Conservation (phyloP, 768 basidiomycete species). For the Dentipellis sp. region DNA sequence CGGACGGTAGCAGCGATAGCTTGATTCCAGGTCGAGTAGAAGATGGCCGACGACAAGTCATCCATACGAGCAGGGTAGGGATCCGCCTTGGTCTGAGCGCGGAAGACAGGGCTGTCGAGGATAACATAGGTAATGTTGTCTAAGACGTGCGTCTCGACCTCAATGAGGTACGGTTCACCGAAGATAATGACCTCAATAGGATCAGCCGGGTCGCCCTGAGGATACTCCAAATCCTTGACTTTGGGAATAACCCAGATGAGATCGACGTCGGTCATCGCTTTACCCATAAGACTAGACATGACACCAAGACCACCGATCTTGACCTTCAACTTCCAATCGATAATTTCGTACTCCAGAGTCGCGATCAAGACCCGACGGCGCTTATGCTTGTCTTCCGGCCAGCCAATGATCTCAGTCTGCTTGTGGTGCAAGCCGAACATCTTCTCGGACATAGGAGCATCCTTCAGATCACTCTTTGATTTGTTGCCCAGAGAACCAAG, state of each 20-base stretch:
- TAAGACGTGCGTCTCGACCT: slow-evolving; percentile 86
- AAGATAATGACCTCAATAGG: slow-evolving; percentile 97
- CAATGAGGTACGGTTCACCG: slow-evolving; percentile 90
- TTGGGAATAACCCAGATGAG: slow-evolving; percentile 91
- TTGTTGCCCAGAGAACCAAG: slow-evolving; percentile 56
- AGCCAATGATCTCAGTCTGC: slow-evolving; percentile 77
- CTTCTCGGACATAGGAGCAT: slow-evolving; percentile 63
- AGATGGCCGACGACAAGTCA: slow-evolving; percentile 91
- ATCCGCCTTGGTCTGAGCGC: slow-evolving; percentile 91
- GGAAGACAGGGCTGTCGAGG: slow-evolving; percentile 92
- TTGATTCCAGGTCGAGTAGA: slow-evolving; percentile 98
- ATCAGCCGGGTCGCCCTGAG: slow-evolving; percentile 82
- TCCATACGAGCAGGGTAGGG: slow-evolving; percentile 98
- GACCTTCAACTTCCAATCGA: slow-evolving; percentile 97
- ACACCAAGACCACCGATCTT: slow-evolving; percentile 97
- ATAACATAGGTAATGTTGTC: slow-evolving; percentile 96
- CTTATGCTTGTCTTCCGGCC: slow-evolving; percentile 91
- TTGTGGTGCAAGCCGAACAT: slow-evolving; percentile 40
- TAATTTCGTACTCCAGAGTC: slow-evolving; percentile 91
- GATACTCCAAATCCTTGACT: slow-evolving; percentile 91
- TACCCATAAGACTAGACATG: slow-evolving; percentile 97
- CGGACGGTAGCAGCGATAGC: slow-evolving; percentile 90
- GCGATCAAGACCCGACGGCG: slow-evolving; percentile 86
- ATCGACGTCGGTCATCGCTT: slow-evolving; percentile 96
- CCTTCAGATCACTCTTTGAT: slow-evolving; percentile 66